phyloP scores from a whole-genome alignment of 78 protist genomes.

The Acrasis kona region DNA sequence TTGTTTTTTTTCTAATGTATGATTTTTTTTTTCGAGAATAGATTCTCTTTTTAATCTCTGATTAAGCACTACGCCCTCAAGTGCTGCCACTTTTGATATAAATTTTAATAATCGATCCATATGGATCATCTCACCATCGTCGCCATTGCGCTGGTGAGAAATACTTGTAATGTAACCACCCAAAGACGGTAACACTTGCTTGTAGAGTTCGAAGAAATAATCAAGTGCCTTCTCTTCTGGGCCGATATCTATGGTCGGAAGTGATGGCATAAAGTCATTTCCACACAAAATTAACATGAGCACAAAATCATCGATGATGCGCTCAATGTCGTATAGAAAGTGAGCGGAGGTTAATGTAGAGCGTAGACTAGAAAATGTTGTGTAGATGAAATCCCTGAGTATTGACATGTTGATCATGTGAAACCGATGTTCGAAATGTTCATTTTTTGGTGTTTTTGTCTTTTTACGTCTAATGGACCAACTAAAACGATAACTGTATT shows the following conservation, averaged over 20 bases:
- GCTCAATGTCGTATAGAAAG: slow-evolving; percentile 23
- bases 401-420: slow-evolving; percentile 24
- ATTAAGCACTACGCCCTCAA: background rate
- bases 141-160: background rate
- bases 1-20: background rate
- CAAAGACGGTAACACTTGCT: background rate
- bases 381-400: slow-evolving; percentile 47
- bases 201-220: slow-evolving; percentile 16
- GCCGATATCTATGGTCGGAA: slow-evolving; percentile 64
- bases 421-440: slow-evolving; percentile 19
- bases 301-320: slow-evolving; percentile 73
- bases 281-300: slow-evolving; percentile 74
- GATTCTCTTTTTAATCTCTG: background rate
- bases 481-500: no score
- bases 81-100: background rate
- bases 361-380: slow-evolving; percentile 5
- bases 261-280: slow-evolving; percentile 90
- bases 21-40: background rate
- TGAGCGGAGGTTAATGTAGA: background rate
- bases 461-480: no score
- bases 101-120: background rate
- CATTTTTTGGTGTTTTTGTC: no score
- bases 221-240: slow-evolving; percentile 27
- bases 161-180: slow-evolving; percentile 13
- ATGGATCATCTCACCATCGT: background rate